A percentile compares a stretch with the other conserved stretches of the same genome.
phyloP scores from a whole-genome alignment of 2,329 filamentous ascomycete species.

The Scedosporium minutisporum region DNA sequence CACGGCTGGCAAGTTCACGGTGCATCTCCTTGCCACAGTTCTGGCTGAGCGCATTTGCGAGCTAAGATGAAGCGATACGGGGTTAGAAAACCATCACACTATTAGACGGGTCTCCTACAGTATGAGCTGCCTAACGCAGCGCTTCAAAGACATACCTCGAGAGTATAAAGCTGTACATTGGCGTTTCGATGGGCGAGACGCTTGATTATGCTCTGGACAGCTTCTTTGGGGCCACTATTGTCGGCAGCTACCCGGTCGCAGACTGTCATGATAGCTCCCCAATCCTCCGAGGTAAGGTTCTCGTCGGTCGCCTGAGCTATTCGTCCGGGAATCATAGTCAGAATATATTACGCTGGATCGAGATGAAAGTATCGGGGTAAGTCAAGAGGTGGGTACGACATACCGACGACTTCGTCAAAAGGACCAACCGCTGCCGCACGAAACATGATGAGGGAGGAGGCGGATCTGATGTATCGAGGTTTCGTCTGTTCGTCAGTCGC shows the following conservation, averaged over 20 bases:
- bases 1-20: conserved; percentile 79
- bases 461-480: background rate
- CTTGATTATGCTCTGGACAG: conserved; percentile 83
- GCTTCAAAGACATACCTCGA: conserved; percentile 51
- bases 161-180: conserved; percentile 90
- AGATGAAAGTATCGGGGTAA: background rate
- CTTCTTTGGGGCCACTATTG: conserved; percentile 62
- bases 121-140: background rate
- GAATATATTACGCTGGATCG: background rate
- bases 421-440: conserved; percentile 47
- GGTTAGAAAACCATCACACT: background rate
- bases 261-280: conserved; percentile 55
- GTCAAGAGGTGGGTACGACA: conserved; percentile 18
- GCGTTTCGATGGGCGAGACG: conserved; percentile 86
- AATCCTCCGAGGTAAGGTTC: conserved; percentile 80
- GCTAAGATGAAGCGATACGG: conserved; percentile 31
- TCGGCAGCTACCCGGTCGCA: conserved; percentile 50
- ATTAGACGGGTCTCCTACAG: background rate
- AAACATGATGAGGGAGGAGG: conserved; percentile 36
- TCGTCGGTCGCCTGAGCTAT: conserved; percentile 80
- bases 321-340: background rate
- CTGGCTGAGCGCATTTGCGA: conserved; percentile 83
- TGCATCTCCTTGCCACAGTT: conserved; percentile 84
- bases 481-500: background rate
- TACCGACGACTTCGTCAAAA: conserved; percentile 52